Evolutionary conservation across 257 asterid genomes (phyloP), one percentile per base, ranked within the genome.

Genomic region (Lycium ferocissimum): DNA sequence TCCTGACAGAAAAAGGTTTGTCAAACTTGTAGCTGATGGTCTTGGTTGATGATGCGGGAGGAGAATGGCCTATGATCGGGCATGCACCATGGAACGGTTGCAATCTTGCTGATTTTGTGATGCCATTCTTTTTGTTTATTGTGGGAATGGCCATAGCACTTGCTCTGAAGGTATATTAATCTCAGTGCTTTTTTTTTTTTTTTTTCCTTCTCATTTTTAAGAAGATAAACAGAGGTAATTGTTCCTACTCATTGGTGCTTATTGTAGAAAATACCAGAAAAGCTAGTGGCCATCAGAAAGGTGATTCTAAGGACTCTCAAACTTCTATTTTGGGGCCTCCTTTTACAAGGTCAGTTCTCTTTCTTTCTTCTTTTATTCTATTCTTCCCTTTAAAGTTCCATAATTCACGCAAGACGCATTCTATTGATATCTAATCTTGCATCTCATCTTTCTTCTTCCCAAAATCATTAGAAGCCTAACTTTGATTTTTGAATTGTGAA

Each of bases 51-150:
- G 98, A 94, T 82, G 97, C 94, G 59, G 97, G 98, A 5, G 98
- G 91, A 82, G 94, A 90, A 72, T 93, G 94, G 95, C 95, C 98
- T 0, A 88, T 88, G 84, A 93, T 93, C 49, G 92, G 91, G 33
- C 98, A 94, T 85, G 94, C 98, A 26, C 98, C 98, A 11, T 93
- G 97, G 98, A 90, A 93, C 78, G 98, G 98, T 45, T 94, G 95
- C 90, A 92, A 90, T 73, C 94, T 93, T 86, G 98, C 98, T 81
- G 98, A 94, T 91, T 94, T 94, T 84, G 98, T 92, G 59, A 94
- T 94, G 98, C 98, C 98, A 6, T 94, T 92, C 80, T 94, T 93
- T 85, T 91, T 93, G 47, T 94, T 94, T 82, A 94, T 94, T 79
- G 98, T 94, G 83, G 97, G 98, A 80, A 86, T 93, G 94, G 91